Evolutionary conservation across 352 stramenopile species (phyloP).

Genomic region (Pseudoperonospora humuli): DNA sequence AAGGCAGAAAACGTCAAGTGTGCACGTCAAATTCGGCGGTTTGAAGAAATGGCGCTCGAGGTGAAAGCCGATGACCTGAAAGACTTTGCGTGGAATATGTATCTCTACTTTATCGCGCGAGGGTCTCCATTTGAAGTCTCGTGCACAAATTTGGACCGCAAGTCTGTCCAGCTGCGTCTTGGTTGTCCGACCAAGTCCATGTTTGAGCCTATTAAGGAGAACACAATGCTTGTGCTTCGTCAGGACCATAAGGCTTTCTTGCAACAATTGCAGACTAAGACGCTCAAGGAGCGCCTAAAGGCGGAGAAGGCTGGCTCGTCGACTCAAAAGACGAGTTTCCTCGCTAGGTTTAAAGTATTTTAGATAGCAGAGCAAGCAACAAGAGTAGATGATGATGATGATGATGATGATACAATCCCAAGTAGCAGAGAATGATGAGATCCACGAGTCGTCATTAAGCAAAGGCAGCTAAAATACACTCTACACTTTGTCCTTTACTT

Average conservation of each 20-base stretch:
- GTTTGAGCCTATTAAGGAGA: constrained; percentile 83
- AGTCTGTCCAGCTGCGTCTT: constrained; percentile 74
- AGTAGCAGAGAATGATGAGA: too few relatives aligned
- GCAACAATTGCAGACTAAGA: constrained; percentile 58
- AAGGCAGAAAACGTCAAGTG: constrained; percentile 85
- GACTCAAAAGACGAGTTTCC: constrained; percentile 42
- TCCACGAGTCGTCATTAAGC: too few relatives aligned
- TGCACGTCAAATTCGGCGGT: constrained; percentile 66
- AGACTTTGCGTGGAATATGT: constrained; percentile 71
- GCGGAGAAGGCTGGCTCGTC: constrained; percentile 36
- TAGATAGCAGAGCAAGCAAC: constrained; percentile 13
- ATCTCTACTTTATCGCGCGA: constrained; percentile 77
- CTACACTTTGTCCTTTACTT: constrained; percentile 3
- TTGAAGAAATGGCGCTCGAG: constrained; percentile 64
- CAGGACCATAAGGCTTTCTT: constrained; percentile 81
- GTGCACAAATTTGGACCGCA: constrained; percentile 75
- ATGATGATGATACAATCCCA: constrained; percentile 1
- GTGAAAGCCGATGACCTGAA: constrained; percentile 71
- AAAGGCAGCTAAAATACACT: constrained; percentile 23
- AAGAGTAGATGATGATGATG: constrained; percentile 4
- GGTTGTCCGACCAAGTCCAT: constrained; percentile 71
- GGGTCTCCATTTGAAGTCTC: constrained; percentile 72
- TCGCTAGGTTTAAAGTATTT: constrained; percentile 80
- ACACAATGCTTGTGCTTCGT: constrained; percentile 78
- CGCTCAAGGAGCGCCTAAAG: constrained; percentile 67